Conservation (phyloP, 164 flowering plant species). For the Houttuynia cordata region DNA sequence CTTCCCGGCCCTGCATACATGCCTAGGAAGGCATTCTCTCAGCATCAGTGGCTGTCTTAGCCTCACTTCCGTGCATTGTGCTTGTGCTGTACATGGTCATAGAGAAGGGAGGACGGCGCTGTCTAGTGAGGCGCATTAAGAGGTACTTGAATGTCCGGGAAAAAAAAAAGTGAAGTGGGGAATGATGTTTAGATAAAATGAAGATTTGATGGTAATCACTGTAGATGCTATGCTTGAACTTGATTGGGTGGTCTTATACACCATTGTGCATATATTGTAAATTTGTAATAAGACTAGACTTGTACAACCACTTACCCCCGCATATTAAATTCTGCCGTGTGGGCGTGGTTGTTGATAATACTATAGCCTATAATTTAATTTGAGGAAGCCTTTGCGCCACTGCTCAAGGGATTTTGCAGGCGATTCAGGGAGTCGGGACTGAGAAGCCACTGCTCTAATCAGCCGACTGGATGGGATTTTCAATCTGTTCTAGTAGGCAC, state of each 20-base stretch:
- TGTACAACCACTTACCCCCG: too few relatives aligned
- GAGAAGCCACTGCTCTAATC: too few relatives aligned
- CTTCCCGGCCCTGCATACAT: constrained; percentile 86
- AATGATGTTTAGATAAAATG: too few relatives aligned
- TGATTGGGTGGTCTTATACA: not conserved
- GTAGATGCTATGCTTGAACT: not conserved
- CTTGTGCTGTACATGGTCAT: constrained; percentile 60
- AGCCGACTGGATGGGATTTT: too few relatives aligned
- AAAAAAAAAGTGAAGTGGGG: not conserved
- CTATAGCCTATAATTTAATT: too few relatives aligned
- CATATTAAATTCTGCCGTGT: too few relatives aligned
- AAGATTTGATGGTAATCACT: not conserved
- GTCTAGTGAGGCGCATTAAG: not conserved
- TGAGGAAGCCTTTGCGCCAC: too few relatives aligned
- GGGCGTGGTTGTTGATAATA: too few relatives aligned
- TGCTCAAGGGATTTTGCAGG: too few relatives aligned
- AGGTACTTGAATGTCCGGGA: not conserved
- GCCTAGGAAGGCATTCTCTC: constrained; percentile 83
- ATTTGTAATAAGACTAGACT: not conserved
- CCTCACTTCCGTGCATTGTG: constrained; percentile 86
- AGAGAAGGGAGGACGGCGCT: constrained; percentile 15
- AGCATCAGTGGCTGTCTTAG: constrained; percentile 87
- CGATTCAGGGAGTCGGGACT: too few relatives aligned
- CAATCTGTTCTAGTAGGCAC: too few relatives aligned
- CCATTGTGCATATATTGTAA: not conserved